Evolutionary conservation across 2,329 filamentous ascomycete species (phyloP).

Genomic region (Clonostachys sp.): DNA sequence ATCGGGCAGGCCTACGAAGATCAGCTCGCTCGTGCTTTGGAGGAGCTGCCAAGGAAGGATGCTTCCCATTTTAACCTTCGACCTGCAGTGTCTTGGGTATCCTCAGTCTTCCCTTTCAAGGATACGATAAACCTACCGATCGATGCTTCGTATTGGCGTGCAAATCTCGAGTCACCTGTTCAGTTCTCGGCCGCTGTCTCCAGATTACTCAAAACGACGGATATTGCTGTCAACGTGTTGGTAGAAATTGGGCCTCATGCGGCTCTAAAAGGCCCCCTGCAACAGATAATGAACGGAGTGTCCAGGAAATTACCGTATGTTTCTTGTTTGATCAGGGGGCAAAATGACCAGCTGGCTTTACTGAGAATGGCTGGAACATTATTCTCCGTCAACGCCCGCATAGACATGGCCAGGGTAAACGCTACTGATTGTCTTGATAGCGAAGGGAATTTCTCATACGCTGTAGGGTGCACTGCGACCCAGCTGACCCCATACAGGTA

Average conservation of each 20-base stretch:
- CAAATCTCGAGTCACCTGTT: constrained; percentile 8
- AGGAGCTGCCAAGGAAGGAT: background rate
- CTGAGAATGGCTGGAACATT: constrained; percentile 2
- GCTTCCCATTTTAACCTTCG: background rate
- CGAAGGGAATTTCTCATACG: background rate
- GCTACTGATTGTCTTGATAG: background rate
- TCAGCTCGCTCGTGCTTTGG: background rate
- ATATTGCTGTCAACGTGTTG: too few relatives aligned
- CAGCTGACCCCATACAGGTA: constrained; percentile 4
- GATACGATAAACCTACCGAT: constrained; percentile 1
- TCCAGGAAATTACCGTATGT: too few relatives aligned
- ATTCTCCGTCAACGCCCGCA: background rate
- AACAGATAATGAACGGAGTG: too few relatives aligned
- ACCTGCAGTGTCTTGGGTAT: constrained; percentile 1
- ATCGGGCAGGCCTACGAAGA: constrained; percentile 2
- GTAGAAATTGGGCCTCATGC: too few relatives aligned
- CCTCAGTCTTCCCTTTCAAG: constrained; percentile 19
- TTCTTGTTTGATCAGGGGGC: too few relatives aligned
- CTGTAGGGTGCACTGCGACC: background rate
- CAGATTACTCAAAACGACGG: too few relatives aligned
- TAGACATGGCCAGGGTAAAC: constrained; percentile 1
- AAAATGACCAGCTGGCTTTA: background rate
- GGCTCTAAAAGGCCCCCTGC: too few relatives aligned
- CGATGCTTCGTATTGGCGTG: constrained; percentile 4
- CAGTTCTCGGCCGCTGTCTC: constrained; percentile 4